Evolutionary conservation across 352 stramenopile species (phyloP), one percentile per base, ranked within the genome.

Genomic region (Globisporangium ultimum): DNA sequence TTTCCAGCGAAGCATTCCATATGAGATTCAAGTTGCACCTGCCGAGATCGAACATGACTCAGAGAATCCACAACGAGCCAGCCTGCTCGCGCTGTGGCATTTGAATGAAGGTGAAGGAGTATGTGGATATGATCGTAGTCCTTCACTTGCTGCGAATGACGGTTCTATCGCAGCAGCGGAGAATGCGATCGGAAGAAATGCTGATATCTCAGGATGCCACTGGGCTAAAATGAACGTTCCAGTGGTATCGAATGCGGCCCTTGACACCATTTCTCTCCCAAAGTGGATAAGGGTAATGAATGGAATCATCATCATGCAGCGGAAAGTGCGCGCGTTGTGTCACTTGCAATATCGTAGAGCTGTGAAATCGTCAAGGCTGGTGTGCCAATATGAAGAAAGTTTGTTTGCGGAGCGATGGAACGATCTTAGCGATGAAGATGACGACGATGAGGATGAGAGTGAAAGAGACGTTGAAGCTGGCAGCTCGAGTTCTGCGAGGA

Each of bases 31-130:
- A 10, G 2, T 6, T 8, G 24, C 10, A 40, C 14, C 24, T 15
- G 15, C 2, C 2, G 18, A 9, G n/a, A 0, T 12, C n/a, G 24
- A 36, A 22, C 45, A 59, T 2, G 2, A 14, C 17, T 40, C 53
- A 1, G 36, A 20, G 8, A 69, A 60, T 48, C 28, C 60, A 34
- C 63, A 47, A 48, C n/a, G 21, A 66, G 48, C 12, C 38, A 18
- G 66, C 24, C 46, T 81, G 40, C 64, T 89, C 20, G 78, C 72
- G 15, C 48, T 92, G 10, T 94, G 84, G 84, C 84, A 90, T 67
- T 55, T 90, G 21, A 78, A 80, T 10, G 84, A 94, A 78, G 83
- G 81, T 10, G 82, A 91, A 71, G 82, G 78, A 2, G 76, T 89
- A 13, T 84, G 67, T 57, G 76, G 66, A 42, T 83, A 80, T 24